These are phyloP conservation scores for Candida sp. DNA, from an alignment of 1,139 yeast species.

Conservation along the genomic window DNA sequence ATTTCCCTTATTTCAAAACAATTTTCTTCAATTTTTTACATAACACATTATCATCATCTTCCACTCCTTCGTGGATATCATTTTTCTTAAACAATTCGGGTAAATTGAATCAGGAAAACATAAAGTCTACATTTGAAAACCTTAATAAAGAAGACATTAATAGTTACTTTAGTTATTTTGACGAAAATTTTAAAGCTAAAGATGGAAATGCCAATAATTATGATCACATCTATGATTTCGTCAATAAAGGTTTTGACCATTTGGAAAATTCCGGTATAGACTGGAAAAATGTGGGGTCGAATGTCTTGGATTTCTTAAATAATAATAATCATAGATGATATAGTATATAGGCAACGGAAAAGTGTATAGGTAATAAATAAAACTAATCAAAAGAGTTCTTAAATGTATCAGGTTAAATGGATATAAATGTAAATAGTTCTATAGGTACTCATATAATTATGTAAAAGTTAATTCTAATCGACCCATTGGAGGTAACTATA, in stretches of 20 bases:
- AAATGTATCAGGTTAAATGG: too few species aligned
- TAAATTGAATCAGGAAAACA: conserved; percentile 1
- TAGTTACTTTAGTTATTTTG: conserved; percentile 18
- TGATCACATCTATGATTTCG: conserved; percentile 13
- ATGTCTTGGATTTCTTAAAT: conserved; percentile 2
- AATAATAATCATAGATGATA: background rate
- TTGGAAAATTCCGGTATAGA: conserved; percentile 5
- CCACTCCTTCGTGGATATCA: conserved; percentile 1
- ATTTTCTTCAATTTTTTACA: conserved; percentile 4
- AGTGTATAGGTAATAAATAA: background rate
- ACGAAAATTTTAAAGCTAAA: conserved; percentile 13
- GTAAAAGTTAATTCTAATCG: too few species aligned
- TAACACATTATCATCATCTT: background rate
- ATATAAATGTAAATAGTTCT: background rate
- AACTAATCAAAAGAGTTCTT: too few species aligned
- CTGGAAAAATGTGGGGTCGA: conserved; percentile 4
- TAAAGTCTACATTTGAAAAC: conserved; percentile 4
- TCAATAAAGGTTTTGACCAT: conserved; percentile 13
- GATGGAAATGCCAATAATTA: conserved; percentile 8
- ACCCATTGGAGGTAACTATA: too few species aligned
- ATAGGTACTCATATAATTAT: background rate
- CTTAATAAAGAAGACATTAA: conserved; percentile 6
- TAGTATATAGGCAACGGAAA: background rate
- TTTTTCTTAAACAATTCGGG: background rate
- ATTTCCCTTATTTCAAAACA: conserved; percentile 13